Evolutionary conservation across 2,329 filamentous ascomycete species (phyloP), one percentile per base, ranked within the genome.

Genomic region (Arachnopeziza araneosa): DNA sequence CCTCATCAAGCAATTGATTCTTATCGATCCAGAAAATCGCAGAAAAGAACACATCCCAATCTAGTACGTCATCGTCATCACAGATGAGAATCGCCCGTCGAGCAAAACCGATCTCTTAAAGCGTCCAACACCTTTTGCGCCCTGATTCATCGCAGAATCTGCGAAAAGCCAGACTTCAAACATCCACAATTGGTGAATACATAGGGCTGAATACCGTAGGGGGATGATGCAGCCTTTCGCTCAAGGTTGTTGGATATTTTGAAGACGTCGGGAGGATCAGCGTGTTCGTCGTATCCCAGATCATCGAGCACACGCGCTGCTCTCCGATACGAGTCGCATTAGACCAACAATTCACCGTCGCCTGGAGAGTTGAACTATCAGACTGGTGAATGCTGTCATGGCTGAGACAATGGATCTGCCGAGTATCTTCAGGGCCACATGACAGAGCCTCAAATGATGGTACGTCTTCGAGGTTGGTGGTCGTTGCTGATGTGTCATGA

Each of bases 401-500:
- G 54, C 49, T 8, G 22, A 22, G 49, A 24, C 54, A 55, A 30
- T 21, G 22, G 54, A 49, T 24, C 30, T 2, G 9, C 19, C n/a
- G 32, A 7, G 4, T 55, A 19, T 32, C 36, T 30, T 24, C 17
- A 9, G 30, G 1, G n/a, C 48, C 14, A 24, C 56, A 58, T 17
- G 50, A 58, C 5, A 58, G 32, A 48, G 50, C 50, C 56, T 58
- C 56, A 36, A 53, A 54, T 2, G 56, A 30, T 22, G 24, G 56
- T 1, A 26, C 30, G 48, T 52, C 50, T 53, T 54, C 50, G 9
- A 58, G 50, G 24, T 53, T 48, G 9, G 52, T 24, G 24, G 51
- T 24, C 2, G 32, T 32, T 49, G 24, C 22, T 44, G 32, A 50
- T 55, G 49, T 24, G 19, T 55, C 54, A 17, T 24, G 49, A 7